A percentile compares a stretch with the other conserved stretches of the same genome.
Conservation (phyloP, 2,329 filamentous ascomycete species). For the Trichocomaceae sp. region DNA sequence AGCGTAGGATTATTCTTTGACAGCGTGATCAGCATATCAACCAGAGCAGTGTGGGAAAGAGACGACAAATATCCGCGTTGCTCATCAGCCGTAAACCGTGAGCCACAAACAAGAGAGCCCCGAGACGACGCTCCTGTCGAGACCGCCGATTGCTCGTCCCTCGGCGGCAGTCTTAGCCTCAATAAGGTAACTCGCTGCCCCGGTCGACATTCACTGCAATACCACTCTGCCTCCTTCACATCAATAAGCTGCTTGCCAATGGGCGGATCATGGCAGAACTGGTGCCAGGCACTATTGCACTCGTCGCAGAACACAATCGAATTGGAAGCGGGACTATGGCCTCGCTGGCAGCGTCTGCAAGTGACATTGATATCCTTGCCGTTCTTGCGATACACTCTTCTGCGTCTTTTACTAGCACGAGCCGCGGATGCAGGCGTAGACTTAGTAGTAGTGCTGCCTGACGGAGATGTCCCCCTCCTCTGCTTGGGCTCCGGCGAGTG, state of each 20-base stretch:
- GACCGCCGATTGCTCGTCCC: not conserved
- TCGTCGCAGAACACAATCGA: constrained; percentile 81
- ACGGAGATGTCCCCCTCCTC: constrained; percentile 13
- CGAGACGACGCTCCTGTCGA: constrained; percentile 10
- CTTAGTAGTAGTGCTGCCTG: constrained; percentile 12
- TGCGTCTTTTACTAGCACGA: constrained; percentile 53
- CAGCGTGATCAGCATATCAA: constrained; percentile 58
- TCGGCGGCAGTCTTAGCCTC: constrained; percentile 15
- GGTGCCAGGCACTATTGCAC: constrained; percentile 74
- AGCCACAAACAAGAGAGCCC: constrained; percentile 22
- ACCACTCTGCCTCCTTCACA: constrained; percentile 63
- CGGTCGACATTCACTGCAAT: constrained; percentile 58
- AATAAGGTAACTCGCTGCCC: constrained; percentile 11
- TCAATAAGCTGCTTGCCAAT: constrained; percentile 64
- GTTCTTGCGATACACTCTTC: constrained; percentile 42
- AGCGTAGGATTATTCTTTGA: constrained; percentile 58
- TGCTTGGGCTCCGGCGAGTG: constrained; percentile 36
- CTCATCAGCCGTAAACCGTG: constrained; percentile 36
- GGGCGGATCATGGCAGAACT: constrained; percentile 69
- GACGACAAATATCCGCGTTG: constrained; percentile 58
- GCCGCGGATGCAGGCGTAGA: constrained; percentile 14
- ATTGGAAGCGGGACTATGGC: constrained; percentile 65
- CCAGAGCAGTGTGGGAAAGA: constrained; percentile 55
- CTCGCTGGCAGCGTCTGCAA: constrained; percentile 66
- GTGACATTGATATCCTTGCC: constrained; percentile 41